Conservation (phyloP, 345 rosid species). For the Jatropha curcas region DNA sequence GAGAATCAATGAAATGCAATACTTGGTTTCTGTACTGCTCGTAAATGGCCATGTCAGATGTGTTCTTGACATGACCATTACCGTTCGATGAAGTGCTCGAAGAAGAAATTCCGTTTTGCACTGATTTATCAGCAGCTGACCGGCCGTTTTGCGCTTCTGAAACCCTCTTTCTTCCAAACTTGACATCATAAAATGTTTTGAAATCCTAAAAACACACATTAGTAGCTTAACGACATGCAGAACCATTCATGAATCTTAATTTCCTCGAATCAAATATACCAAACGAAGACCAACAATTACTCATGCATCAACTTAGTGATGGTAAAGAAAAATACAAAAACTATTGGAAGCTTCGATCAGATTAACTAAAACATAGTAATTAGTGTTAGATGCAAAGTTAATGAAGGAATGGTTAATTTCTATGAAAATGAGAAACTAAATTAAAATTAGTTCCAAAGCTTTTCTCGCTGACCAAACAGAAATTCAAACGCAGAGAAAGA, state of each 20-base stretch:
- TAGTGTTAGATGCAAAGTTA: neutral
- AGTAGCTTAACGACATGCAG: constrained; percentile 43
- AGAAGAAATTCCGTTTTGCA: constrained; percentile 36
- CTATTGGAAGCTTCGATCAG: neutral
- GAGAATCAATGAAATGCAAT: neutral
- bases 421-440: neutral
- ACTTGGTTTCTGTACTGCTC: constrained; percentile 72
- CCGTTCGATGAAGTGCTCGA: constrained; percentile 27
- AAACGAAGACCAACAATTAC: neutral
- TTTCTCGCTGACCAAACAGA: constrained; percentile 9
- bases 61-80: constrained; percentile 45
- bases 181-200: constrained; percentile 69
- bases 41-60: constrained; percentile 66
- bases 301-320: neutral
- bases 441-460: neutral
- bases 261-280: neutral
- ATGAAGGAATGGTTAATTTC: neutral
- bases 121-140: constrained; percentile 35
- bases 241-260: neutral
- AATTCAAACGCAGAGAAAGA: neutral
- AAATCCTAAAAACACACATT: constrained; percentile 57
- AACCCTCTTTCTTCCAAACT: constrained; percentile 90
- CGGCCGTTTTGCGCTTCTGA: constrained; percentile 42
- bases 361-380: constrained; percentile 2
- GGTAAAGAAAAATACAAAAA: neutral